Evolutionary conservation across 306 rosid genomes (phyloP).

Genomic region (Spatholobus suberectus): DNA sequence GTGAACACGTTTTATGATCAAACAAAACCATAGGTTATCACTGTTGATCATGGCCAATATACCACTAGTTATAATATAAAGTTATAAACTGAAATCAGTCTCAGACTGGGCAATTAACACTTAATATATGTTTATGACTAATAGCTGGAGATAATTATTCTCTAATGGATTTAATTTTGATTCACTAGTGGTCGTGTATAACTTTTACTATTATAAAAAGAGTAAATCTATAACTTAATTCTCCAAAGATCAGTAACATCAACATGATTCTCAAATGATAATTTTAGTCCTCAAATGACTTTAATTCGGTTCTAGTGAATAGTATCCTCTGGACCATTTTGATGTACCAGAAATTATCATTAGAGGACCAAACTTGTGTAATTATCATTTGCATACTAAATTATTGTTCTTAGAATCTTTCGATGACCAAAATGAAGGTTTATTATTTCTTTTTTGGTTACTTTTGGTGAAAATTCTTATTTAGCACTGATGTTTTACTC

Average conservation of each 20-base stretch:
- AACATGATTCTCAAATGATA: background rate
- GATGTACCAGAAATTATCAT: background rate
- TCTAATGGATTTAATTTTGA: background rate
- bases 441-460: background rate
- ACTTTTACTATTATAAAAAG: background rate
- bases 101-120: background rate
- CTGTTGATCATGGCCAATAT: background rate
- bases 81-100: background rate
- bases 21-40: conserved; percentile 12
- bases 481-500: background rate
- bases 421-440: background rate
- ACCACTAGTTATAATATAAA: background rate
- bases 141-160: background rate
- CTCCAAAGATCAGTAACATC: conserved; percentile 5
- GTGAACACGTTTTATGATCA: conserved; percentile 6
- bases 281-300: background rate
- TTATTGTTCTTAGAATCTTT: background rate
- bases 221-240: background rate
- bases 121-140: background rate
- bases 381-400: background rate
- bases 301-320: background rate
- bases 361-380: background rate
- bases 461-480: background rate
- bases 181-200: background rate
- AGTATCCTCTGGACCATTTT: background rate